Base-by-base conservation (phyloP, 2,329 filamentous ascomycete genomes). In the Calonectria fujianensis region DNA sequence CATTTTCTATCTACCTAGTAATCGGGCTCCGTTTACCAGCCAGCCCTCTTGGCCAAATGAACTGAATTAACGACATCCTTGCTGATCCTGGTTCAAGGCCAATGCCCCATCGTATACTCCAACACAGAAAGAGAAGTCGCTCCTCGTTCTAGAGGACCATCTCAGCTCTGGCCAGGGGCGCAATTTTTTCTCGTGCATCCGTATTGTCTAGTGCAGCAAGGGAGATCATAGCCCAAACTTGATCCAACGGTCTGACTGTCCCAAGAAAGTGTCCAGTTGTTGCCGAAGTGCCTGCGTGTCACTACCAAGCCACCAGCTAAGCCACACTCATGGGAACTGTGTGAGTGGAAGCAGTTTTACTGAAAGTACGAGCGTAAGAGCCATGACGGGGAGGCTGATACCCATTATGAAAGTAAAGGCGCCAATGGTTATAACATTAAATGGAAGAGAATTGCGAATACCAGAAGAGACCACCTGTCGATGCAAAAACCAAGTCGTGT, bases 1-100 rank as follows among this genome's bases (percentile, higher is more conserved):
- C 41, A 7, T n/a, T 20, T 50, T 65, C 13, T 24, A 18, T 48
- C 24, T 41, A 16, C 35, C 27, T 4, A 18, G 13, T 63, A 18
- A 8, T 37, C 24, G 3, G 24, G 14, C 32, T 31, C 24, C 13
- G 18, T 29, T 61, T 41, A 11, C n/a, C 31, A 13, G 18, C n/a
- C 54, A 51, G 45, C 10, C 54, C 6, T 37, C 51, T 24, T 29
- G 13, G 13, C 45, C 13, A 27, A 35, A 14, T 32, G 52, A 63
- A 35, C n/a, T 32, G 54, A 50, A 45, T 45, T 50, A 31, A 35
- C 10, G 9, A 8, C 20, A 32, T 20, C 37, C 29, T 29, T 37
- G 20, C 45, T 41, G 27, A 68, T 57, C 39, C 37, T 20, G 31
- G 67, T n/a, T 39, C 31, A 61, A 41, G 37, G n/a, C 27, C 31